Base-by-base conservation (phyloP, 2,329 filamentous ascomycete species). In the Talaromyces sp. region DNA sequence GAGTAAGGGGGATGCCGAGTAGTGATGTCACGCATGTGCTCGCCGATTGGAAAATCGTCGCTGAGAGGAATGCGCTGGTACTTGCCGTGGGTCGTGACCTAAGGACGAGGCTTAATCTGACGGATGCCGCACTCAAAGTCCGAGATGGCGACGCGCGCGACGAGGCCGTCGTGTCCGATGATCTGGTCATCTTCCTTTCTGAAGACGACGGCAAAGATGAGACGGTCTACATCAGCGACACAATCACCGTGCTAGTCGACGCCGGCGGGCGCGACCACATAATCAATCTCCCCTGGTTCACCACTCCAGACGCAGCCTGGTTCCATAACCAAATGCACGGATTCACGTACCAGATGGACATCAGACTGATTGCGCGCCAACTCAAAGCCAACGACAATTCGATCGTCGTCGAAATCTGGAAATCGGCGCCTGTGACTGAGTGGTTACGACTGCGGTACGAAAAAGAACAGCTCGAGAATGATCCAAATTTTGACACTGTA, bases 251-350 rank as follows among this genome's bases (percentile, higher is more conserved):
- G 4, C 28, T 57, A 16, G 50, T 63, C 9, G 50, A 60, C 16
- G 50, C 50, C 5, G 62, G 62, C 9, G 48, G 28, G 6, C 16
- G 18, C 7, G 42, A 60, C 35, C 57, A 63, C n/a, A 28, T 63
- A 1, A 60, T 63, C 23, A 63, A 63, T 42, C 54, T 63, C 16
- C 62, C 62, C 31, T 63, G 62, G 62, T 63, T 63, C 50, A 52
- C 28, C 12, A 52, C 37, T 14, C 28, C 62, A 3, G 62, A 63
- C 28, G 52, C 52, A 39, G 58, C 50, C 0, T 40, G 60, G 21
- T 63, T 63, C 14, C 58, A 63, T 23, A 56, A 60, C 21, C 50
- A 60, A 8, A 60, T 63, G 62, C 62, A 63, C 18, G 62, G 57
- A 1, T 63, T 25, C 7, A 52, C 21, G 7, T 57, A 52, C 18